Evolutionary conservation across 2,329 filamentous ascomycete species (phyloP), one percentile per base, ranked within the genome.

Genomic region (Colletotrichum euphorbiae): DNA sequence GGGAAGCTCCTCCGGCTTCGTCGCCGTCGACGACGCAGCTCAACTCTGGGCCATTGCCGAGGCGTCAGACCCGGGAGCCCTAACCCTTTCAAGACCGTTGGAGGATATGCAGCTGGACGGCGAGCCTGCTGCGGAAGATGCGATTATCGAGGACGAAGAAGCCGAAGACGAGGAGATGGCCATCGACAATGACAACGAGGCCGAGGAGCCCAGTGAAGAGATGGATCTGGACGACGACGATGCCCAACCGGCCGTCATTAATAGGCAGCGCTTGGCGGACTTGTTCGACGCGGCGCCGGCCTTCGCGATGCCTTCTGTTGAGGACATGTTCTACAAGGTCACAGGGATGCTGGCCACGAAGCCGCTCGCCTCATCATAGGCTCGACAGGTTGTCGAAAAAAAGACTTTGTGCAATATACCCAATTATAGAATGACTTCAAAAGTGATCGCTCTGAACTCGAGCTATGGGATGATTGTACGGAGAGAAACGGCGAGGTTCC

Each of bases 251-350:
- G 85, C 86, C 6, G 87, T 93, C 17, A 86, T 94, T 17, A 83
- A 89, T 46, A 87, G 90, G 55, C 90, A 94, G 74, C 87, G 88
- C 71, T 80, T 94, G 61, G 85, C 90, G 6, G 85, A 89, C 57
- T 86, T 94, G 42, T 93, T 94, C 71, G 90, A 93, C 70, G 83
- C 85, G 13, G 88, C 88, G 2, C 89, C 90, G 2, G 86, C 89
- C 3, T 91, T 91, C 74, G 89, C 90, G 0, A 85, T 91, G 74
- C 89, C 90, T 21, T 88, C 91, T 11, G 87, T 94, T 21, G 89
- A 91, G 77, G 91, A 93, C 70, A 86, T 93, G 80, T 94, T 94
- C 75, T 89, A 91, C 77, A 88, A 89, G 77, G 89, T 95, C 43
- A 86, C 91, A 12, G 87, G 82, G 5, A 75, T 93, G 70, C 89